These are phyloP conservation scores for Boletus mariae DNA, from an alignment of 1,284 basidiomycete genomes.

Conservation along the genomic window DNA sequence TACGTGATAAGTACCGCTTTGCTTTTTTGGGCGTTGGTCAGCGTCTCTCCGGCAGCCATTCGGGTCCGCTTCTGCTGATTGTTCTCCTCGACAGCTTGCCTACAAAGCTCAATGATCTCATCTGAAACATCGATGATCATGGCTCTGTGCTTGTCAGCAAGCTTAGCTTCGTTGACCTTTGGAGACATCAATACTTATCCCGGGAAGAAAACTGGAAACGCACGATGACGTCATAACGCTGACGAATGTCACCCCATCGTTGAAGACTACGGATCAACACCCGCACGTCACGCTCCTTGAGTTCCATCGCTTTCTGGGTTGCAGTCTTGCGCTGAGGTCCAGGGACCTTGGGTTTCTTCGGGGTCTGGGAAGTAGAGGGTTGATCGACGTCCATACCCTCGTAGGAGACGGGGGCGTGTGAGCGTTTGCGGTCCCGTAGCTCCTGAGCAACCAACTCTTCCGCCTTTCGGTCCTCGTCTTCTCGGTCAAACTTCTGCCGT, in stretches of 20 bases:
- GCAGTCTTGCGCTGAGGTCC: constrained; percentile 78
- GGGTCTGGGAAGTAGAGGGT: constrained; percentile 50
- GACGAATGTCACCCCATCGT: constrained; percentile 96
- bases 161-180: constrained; percentile 87
- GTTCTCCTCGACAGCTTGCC: constrained; percentile 81
- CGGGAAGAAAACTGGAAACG: constrained; percentile 28
- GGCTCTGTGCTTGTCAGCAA: constrained; percentile 91
- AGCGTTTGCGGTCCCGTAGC: constrained; percentile 74
- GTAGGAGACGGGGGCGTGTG: constrained; percentile 84
- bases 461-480: constrained; percentile 72
- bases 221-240: constrained; percentile 92
- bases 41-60: constrained; percentile 78
- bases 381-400: constrained; percentile 90
- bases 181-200: constrained; percentile 11
- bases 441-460: constrained; percentile 67
- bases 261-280: constrained; percentile 94
- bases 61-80: constrained; percentile 76
- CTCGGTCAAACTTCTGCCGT: constrained; percentile 81
- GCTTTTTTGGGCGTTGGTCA: constrained; percentile 85
- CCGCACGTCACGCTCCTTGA: constrained; percentile 96
- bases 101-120: constrained; percentile 87
- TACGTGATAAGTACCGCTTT: constrained; percentile 94
- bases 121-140: constrained; percentile 92
- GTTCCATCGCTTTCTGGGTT: constrained; percentile 90
- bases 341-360: constrained; percentile 70